Base-by-base conservation (phyloP, 2,329 filamentous ascomycete species). In the Colletotrichum cordylinicola region DNA sequence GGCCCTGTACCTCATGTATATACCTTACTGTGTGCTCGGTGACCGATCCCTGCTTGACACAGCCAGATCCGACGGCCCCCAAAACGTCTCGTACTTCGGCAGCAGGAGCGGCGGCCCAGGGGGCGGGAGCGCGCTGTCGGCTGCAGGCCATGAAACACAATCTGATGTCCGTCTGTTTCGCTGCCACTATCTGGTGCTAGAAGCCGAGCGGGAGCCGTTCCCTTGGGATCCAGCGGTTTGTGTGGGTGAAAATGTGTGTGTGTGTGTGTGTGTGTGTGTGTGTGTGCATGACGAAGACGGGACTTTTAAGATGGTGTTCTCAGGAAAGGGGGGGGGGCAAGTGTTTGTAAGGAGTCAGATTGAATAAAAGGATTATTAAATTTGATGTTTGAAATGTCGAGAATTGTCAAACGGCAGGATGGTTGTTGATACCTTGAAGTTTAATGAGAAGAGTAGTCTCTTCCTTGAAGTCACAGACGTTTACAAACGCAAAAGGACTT, bases 41-140 rank as follows among this genome's bases (percentile, higher is more conserved):
- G 31, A 60, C 70, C 61, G 61, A 72, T 67, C 70, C 52, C 64
- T 68, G 52, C 64, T 68, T 65, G 37, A 65, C 56, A 68, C 27
- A 39, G 48, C 70, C 43, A 60, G 35, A 35, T 29, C 70, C 52
- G 35, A 9, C 70, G n/a, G n/a, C 27, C 67, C 69, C 69, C 69
- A 52, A 67, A 56, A 70, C 31, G 27, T 60, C 66, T 70, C 71
- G 66, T 64, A 70, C 55, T 70, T 37, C 21, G 52, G 21, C 21
- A 15, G 16, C 35, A 24, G 55, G 60, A 35, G 31, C 39, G 24
- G 55, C 24, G 9, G 35, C 21, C 55, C 55, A n/a, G 69, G 71
- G n/a, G n/a, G 72, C 58, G 70, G 58, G 69, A 65, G 39, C 48
- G 35, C n/a, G 31, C 33, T 27, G 29, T 24, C 60, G n/a, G 12